A percentile compares a stretch with the other conserved stretches of the same genome.
phyloP scores from a whole-genome alignment of 371 early-diverging fungal species.

The Coemansia sp. region DNA sequence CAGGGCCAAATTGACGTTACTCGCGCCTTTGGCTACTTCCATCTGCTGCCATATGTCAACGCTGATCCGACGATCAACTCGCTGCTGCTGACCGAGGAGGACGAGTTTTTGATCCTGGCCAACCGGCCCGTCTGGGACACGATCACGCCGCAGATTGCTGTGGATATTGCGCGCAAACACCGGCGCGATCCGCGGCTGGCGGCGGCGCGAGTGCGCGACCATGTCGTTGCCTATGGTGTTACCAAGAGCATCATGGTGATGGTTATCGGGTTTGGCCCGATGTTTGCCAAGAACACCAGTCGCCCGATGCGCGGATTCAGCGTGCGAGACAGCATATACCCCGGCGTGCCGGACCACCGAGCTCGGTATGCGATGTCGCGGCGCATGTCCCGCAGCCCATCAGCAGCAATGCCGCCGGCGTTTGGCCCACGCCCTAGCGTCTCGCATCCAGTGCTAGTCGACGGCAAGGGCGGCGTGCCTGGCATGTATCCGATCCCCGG shows the following conservation, averaged over 20 bases:
- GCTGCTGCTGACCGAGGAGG: conserved; percentile 73
- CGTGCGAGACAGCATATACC: conserved; percentile 51
- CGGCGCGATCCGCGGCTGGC: conserved; percentile 71
- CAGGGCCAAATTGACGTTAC: conserved; percentile 77
- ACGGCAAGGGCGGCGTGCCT: conserved; percentile 16
- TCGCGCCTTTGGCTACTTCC: conserved; percentile 84
- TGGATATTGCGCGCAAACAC: conserved; percentile 79
- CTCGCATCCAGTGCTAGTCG: conserved; percentile 21
- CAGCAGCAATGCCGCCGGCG: conserved; percentile 34
- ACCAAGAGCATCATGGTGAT: conserved; percentile 78
- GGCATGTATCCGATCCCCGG: conserved; percentile 21
- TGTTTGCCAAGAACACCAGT: conserved; percentile 56
- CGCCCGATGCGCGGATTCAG: conserved; percentile 50
- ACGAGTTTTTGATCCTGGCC: conserved; percentile 90
- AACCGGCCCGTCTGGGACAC: conserved; percentile 81
- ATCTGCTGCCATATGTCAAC: conserved; percentile 79
- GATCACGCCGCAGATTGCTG: conserved; percentile 78
- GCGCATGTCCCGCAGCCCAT: conserved; percentile 49
- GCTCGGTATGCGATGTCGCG: conserved; percentile 46
- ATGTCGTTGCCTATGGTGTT: conserved; percentile 85
- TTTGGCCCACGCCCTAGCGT: conserved; percentile 37
- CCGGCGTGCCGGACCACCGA: conserved; percentile 46
- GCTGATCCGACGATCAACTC: conserved; percentile 78
- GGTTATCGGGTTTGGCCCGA: conserved; percentile 77
- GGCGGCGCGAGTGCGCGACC: conserved; percentile 81